Base-by-base conservation (phyloP, 225 moss, liverwort and hornwort species). In the Pseudisothecium myosuroides region DNA sequence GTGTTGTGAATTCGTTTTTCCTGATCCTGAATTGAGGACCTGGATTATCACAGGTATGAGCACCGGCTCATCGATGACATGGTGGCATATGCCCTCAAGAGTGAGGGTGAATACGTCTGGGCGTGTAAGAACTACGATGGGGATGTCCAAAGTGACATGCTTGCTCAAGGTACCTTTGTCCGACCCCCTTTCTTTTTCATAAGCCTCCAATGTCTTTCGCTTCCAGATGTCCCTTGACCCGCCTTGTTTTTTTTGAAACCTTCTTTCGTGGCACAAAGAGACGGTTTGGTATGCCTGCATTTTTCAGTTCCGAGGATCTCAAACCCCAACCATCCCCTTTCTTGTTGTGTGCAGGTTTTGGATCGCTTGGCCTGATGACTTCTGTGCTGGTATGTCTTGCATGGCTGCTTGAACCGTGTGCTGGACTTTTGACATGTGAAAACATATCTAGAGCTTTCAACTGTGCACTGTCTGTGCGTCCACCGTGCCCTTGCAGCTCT, bases 71-170 rank as follows among this genome's bases (percentile, higher is more conserved):
- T 98, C 68, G 98, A 98, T 89, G 98, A 98, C 88, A 98, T 98
- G 98, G 98, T 98, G 61, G 97, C 98, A 34, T 97, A 97, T 87
- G 93, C 92, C 9, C 63, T 98, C 7, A 98, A 98, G 92, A 98
- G 98, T 58, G 96, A 97, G 32, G 98, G 98, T 80, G 98, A 90
- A 77, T 98, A 98, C 88, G 95, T 98, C 15, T 98, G 98, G 98
- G 98, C 98, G 18, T 98, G 98, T 90, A 98, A 98, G 87, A 98
- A 98, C 84, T 98, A 98, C 60, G 98, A 98, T 89, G 98, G 98
- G 85, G 97, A 98, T 93, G 98, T 98, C 73, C 98, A 98, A 89
- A 98, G 98, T 92, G 98, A 98, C 85, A 96, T 98, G 97, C 96
- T 98, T 90, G 98, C 98, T 68, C 98, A 98, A 94, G 97, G 96